Conservation (phyloP, 2,329 filamentous ascomycete genomes). For the Neonectria faginata region DNA sequence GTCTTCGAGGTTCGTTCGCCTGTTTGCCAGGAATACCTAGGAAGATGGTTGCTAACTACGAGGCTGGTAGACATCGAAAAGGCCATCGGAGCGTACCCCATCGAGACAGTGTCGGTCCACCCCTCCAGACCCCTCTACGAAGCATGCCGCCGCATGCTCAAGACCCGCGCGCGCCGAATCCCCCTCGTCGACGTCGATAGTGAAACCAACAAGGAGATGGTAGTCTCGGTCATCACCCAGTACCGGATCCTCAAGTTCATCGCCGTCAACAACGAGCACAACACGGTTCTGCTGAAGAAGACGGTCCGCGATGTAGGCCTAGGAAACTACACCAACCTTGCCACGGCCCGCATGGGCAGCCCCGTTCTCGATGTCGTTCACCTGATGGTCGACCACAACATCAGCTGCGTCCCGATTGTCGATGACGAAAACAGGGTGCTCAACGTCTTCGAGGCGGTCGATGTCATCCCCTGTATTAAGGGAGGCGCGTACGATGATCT, state of each 20-base stretch:
- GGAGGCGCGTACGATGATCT: conserved; percentile 93
- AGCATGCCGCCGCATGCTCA: conserved; percentile 92
- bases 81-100: conserved; percentile 88
- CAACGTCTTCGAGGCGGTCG: conserved; percentile 97
- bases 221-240: conserved; percentile 97
- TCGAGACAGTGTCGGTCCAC: conserved; percentile 96
- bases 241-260: conserved; percentile 99
- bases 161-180: conserved; percentile 91
- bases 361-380: conserved; percentile 96
- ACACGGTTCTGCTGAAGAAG: conserved; percentile 90
- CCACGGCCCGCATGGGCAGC: conserved; percentile 87
- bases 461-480: conserved; percentile 96
- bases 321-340: conserved; percentile 84
- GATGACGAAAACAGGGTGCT: conserved; percentile 82
- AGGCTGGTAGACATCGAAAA: conserved; percentile 85
- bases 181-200: conserved; percentile 94
- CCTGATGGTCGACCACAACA: conserved; percentile 90
- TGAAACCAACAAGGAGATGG: conserved; percentile 90
- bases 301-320: conserved; percentile 85
- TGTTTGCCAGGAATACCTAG: background rate
- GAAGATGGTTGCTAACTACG: conserved; percentile 35
- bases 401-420: conserved; percentile 93
- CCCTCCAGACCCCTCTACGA: conserved; percentile 92
- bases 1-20: conserved; percentile 77
- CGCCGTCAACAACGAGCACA: conserved; percentile 87